Base-by-base conservation (phyloP, 2,329 filamentous ascomycete genomes). In the Coniochaeta sp. region DNA sequence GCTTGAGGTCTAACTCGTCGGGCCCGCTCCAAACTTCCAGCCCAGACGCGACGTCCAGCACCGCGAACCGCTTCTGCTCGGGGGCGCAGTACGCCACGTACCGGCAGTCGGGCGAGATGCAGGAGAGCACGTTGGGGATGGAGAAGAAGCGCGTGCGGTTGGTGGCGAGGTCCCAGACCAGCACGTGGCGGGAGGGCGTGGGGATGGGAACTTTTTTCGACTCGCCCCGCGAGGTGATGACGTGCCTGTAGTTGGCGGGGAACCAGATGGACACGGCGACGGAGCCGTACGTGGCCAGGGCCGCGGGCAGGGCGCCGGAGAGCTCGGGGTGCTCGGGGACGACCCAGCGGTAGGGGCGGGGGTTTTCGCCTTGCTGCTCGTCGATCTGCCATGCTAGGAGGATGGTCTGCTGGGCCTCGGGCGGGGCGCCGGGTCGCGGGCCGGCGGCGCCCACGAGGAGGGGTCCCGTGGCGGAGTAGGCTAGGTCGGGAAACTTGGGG, bases 311-410 rank as follows among this genome's bases (percentile, higher is more conserved):
- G 1, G 60, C 56, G 7, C 53, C 54, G 18, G 58, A 56, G 12
- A 61, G 52, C 18, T 55, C 57, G 3, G 56, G 52, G 33, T 63
- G 53, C 10, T 56, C 52, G 1, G 60, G 60, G 7, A 59, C 49
- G 32, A 52, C 52, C 22, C 55, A 55, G 1, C 57, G 55, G 52
- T 61, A 59, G 6, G 60, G 58, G 9, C 46, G 51, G 1, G 56
- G 53, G 31, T 32, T 49, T 18, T 35, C 47, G n/a, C n/a, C n/a
- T 16, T 30, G 32, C 49, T 22, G 16, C 48, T 32, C 20, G 49
- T 45, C 49, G 50, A 60, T 53, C 22, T 57, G 56, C 60, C 60
- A 63, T n/a, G 60, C 60, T 13, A 62, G 57, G 13, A 62, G 59
- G 8, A 56, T 57, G 38, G n/a, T 38, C 1, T 55, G 31, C 48